These are phyloP conservation scores for Stephania japonica DNA, from an alignment of 164 flowering plant species.

Conservation along the genomic window DNA sequence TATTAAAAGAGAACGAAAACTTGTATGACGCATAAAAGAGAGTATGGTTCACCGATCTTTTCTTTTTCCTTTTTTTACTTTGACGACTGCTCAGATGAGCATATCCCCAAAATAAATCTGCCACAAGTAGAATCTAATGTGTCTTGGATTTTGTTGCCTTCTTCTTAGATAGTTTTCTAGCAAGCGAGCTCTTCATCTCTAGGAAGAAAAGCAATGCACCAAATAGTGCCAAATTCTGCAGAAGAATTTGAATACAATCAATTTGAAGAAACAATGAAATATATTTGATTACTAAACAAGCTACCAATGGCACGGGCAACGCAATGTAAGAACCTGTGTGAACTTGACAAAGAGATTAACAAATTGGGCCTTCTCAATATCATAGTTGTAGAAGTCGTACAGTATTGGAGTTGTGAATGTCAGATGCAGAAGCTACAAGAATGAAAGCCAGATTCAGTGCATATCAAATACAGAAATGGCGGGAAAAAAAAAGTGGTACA, in stretches of 20 bases:
- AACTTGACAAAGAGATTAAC: slow-evolving; percentile 45
- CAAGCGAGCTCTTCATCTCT: slow-evolving; percentile 38
- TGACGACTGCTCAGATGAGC: neutral
- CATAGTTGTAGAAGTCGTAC: slow-evolving; percentile 59
- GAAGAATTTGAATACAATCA: neutral
- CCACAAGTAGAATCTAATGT: slow-evolving; percentile 10
- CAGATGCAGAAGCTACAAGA: slow-evolving; percentile 36
- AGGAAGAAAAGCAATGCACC: slow-evolving; percentile 44
- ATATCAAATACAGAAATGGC: neutral
- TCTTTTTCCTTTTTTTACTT: too few relatives aligned
- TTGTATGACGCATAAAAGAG: too few relatives aligned
- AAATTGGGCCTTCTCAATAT: slow-evolving; percentile 32
- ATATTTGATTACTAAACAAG: neutral
- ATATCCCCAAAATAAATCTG: neutral
- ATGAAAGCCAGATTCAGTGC: neutral
- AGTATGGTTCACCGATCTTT: too few relatives aligned
- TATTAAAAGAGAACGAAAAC: too few relatives aligned
- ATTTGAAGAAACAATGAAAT: neutral
- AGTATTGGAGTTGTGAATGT: slow-evolving; percentile 36
- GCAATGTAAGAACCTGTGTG: slow-evolving; percentile 30
- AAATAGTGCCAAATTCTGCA: slow-evolving; percentile 40
- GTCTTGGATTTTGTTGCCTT: slow-evolving; percentile 33
- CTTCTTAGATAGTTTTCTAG: slow-evolving; percentile 31
- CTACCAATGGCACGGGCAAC: neutral
- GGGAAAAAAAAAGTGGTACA: neutral